Percentiles rank a stretch among this genome's conserved stretches.
These are phyloP conservation scores for Drosera capensis DNA, from an alignment of 148 eudicot genomes.

Conservation along the genomic window DNA sequence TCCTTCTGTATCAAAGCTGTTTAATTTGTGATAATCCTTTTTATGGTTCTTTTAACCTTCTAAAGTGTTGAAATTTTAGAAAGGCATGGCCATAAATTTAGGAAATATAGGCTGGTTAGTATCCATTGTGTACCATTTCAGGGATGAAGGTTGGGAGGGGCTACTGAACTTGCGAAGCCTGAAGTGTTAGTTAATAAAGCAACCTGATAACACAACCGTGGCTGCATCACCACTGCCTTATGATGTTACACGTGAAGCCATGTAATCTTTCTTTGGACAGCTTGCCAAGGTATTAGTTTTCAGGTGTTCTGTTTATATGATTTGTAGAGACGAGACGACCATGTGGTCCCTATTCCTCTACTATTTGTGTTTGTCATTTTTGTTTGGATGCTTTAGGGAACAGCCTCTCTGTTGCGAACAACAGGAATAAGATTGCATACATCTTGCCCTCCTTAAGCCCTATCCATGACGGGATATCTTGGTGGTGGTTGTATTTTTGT, in stretches of 20 bases:
- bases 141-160: slow-evolving; percentile 82
- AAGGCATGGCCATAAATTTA: no score
- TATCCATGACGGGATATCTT: no score
- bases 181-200: slow-evolving; percentile 81
- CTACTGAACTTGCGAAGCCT: slow-evolving; percentile 36
- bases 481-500: no score
- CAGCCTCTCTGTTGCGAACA: no score
- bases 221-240: slow-evolving; percentile 82
- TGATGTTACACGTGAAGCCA: slow-evolving; percentile 71
- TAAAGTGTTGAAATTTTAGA: no score
- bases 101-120: no score
- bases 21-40: no score
- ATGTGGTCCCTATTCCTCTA: background rate
- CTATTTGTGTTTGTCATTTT: background rate
- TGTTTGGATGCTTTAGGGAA: no score
- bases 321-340: no score
- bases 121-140: slow-evolving; percentile 11
- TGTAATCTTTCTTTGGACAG: slow-evolving; percentile 68
- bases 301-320: background rate
- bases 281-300: slow-evolving; percentile 45
- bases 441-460: no score
- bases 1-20: background rate
- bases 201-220: slow-evolving; percentile 64
- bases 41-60: no score
- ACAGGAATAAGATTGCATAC: no score